phyloP scores from a whole-genome alignment of 768 basidiomycete species.

The Boletus pseudopeckii region DNA sequence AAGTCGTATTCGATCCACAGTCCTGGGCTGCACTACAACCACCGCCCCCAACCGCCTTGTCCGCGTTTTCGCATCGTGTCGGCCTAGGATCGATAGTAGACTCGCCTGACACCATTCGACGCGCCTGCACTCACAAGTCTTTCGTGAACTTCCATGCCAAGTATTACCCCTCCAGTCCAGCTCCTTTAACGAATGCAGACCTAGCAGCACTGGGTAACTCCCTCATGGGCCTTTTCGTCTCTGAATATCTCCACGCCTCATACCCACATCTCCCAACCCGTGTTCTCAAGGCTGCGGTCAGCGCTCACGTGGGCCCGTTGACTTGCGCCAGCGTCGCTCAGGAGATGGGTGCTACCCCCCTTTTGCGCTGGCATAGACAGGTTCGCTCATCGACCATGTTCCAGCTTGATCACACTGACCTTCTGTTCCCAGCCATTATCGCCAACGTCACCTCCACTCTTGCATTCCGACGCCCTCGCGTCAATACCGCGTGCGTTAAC shows the following conservation, averaged over 20 bases:
- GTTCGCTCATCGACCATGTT: conserved; percentile 36
- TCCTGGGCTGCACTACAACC: conserved; percentile 71
- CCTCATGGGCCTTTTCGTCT: conserved; percentile 83
- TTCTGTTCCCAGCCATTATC: conserved; percentile 43
- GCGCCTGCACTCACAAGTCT: conserved; percentile 79
- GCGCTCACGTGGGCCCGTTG: conserved; percentile 84
- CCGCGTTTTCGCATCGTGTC: conserved; percentile 74
- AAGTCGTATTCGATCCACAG: conserved; percentile 56
- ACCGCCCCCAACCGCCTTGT: conserved; percentile 64
- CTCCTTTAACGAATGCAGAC: conserved; percentile 67
- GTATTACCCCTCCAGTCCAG: conserved; percentile 52
- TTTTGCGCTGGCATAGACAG: conserved; percentile 79
- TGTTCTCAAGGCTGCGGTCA: conserved; percentile 87
- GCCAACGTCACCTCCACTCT: conserved; percentile 45
- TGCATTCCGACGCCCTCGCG: conserved; percentile 85
- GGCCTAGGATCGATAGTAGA: conserved; percentile 60
- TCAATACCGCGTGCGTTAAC: conserved; percentile 84
- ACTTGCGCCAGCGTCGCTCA: conserved; percentile 82
- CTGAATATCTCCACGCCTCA: conserved; percentile 74
- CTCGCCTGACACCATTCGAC: conserved; percentile 54
- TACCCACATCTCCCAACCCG: conserved; percentile 92
- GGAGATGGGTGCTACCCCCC: conserved; percentile 74
- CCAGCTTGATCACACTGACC: neutral
- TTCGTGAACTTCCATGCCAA: conserved; percentile 53
- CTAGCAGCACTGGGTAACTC: conserved; percentile 80